phyloP scores from a whole-genome alignment of 1,284 basidiomycete species.

The Ceratobasidium sp. region DNA sequence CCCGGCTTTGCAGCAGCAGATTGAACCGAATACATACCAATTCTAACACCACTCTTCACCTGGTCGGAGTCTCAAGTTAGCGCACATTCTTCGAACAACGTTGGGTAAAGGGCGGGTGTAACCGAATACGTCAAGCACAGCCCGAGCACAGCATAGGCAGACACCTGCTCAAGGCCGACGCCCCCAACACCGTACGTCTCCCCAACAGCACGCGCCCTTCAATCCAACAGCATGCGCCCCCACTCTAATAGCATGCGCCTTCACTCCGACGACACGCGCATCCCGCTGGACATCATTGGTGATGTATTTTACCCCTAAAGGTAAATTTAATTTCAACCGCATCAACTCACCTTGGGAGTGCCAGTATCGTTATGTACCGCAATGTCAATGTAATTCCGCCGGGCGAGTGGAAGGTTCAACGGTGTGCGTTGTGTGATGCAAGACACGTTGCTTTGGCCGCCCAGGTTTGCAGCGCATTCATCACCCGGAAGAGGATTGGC shows the following conservation, averaged over 20 bases:
- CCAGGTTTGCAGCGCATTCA: slow-evolving; percentile 57
- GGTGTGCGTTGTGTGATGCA: slow-evolving; percentile 62
- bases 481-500: slow-evolving; percentile 7
- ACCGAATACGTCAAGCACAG: background rate
- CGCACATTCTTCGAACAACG: background rate
- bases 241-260: too few relatives aligned
- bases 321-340: too few relatives aligned
- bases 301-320: background rate
- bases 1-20: background rate
- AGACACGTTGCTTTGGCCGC: slow-evolving; percentile 77
- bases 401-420: slow-evolving; percentile 71
- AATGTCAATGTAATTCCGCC: slow-evolving; percentile 85
- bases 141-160: background rate
- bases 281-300: too few relatives aligned
- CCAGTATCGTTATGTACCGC: slow-evolving; percentile 77
- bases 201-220: background rate
- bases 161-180: too few relatives aligned
- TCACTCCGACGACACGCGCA: too few relatives aligned
- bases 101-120: too few relatives aligned
- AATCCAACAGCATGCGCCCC: too few relatives aligned
- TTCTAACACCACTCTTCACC: slow-evolving; percentile 85
- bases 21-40: slow-evolving; percentile 63
- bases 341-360: slow-evolving; percentile 69
- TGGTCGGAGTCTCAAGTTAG: slow-evolving; percentile 51
- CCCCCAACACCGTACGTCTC: background rate